Base-by-base conservation (phyloP, 306 rosid species). In the Medicago ruthenica region DNA sequence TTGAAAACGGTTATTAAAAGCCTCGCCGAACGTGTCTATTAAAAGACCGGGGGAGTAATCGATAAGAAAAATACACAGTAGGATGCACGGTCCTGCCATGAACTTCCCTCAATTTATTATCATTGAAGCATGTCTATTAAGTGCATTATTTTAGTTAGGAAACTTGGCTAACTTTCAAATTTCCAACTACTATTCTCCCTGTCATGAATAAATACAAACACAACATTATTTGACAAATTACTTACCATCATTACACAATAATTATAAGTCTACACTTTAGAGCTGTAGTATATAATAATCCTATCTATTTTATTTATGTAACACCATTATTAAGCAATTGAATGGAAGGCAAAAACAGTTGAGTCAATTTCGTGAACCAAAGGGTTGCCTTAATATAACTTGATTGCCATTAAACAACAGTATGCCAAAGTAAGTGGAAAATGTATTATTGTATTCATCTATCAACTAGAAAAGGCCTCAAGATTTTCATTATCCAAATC, bases 401-500 rank as follows among this genome's bases (percentile, higher is more conserved):
- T 72, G 17, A 76, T 60, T 60, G 67, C 47, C 80, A 76, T 59
- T 67, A 57, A 68, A 68, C 27, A 66, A 8, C 47, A 47, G 57
- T n/a, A 16, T 37, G 12, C 53, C 44, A 70, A 44, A 55, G 58
- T 63, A 61, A 41, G 74, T 61, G 16, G 10, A 61, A 55, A 70
- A 76, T 41, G 66, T 39, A 39, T 55, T 10, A 8, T 5, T 37
- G 74, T 76, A 34, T 47, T 64, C 39, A 69, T 80, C 58, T 18
- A 70, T 41, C 70, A 75, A 66, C 64, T 61, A 57, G 79, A 80
- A 22, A 79, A 47, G 44, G 57, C 71, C 63, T 57, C 77, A 54
- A 57, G 59, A 40, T 53, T 62, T n/a, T 59, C 57, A 67, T 70
- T 58, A 72, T 80, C 83, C 73, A 51, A 69, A 76, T 75, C 79